phyloP scores from a whole-genome alignment of 768 basidiomycete genomes.

The Strobilomyces dryophilus region DNA sequence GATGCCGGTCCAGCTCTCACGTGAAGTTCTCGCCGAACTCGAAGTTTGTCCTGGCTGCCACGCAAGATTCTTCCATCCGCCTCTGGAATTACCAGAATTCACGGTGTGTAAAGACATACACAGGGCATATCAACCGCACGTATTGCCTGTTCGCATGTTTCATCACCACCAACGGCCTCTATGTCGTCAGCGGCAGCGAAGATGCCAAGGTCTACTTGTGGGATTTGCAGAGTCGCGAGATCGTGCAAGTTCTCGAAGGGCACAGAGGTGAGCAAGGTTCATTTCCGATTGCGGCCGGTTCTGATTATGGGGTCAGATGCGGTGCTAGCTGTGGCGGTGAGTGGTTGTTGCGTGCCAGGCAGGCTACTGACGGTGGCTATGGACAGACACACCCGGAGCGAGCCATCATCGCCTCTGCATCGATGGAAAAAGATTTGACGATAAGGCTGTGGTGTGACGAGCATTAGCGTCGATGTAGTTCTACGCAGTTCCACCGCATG shows the following conservation, averaged over 20 bases:
- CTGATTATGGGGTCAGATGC: slow-evolving; percentile 35
- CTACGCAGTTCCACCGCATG: slow-evolving; percentile 1
- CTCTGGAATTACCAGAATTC: slow-evolving; percentile 93
- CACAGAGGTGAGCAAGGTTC: slow-evolving; percentile 59
- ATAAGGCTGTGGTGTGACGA: slow-evolving; percentile 78
- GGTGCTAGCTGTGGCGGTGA: slow-evolving; percentile 75
- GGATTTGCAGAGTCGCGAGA: slow-evolving; percentile 79
- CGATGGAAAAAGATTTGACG: slow-evolving; percentile 83
- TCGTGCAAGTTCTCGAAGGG: slow-evolving; percentile 71
- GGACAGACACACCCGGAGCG: slow-evolving; percentile 70
- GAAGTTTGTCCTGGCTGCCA: slow-evolving; percentile 81
- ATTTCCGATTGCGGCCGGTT: neutral
- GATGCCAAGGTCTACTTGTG: slow-evolving; percentile 86
- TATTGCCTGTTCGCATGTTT: slow-evolving; percentile 77
- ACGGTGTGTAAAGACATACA: slow-evolving; percentile 89
- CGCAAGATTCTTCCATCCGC: slow-evolving; percentile 91
- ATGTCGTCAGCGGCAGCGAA: slow-evolving; percentile 86
- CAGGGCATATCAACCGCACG: slow-evolving; percentile 80
- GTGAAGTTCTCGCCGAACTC: slow-evolving; percentile 93
- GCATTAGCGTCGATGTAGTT: neutral
- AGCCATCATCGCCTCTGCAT: slow-evolving; percentile 80
- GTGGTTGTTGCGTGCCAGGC: slow-evolving; percentile 17
- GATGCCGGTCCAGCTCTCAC: slow-evolving; percentile 54
- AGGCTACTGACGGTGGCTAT: slow-evolving; percentile 4
- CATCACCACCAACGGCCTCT: slow-evolving; percentile 51